These are phyloP conservation scores for Irpex sp. DNA, from an alignment of 1,284 basidiomycete genomes.

Conservation along the genomic window DNA sequence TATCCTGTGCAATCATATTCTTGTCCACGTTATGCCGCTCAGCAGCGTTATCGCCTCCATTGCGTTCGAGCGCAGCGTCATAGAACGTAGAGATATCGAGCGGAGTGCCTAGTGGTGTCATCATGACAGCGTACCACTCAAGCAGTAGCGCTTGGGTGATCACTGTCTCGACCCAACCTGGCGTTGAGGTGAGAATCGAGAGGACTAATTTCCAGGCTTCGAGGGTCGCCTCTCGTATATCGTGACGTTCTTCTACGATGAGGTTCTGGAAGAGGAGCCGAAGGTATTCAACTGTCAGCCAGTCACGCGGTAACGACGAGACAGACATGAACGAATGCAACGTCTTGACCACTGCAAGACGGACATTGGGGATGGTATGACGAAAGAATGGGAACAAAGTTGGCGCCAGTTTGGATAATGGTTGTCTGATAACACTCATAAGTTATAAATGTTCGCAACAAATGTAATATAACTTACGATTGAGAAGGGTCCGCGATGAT, in stretches of 20 bases:
- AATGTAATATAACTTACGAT: slow-evolving; percentile 48
- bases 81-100: slow-evolving; percentile 78
- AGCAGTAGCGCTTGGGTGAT: slow-evolving; percentile 54
- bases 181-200: slow-evolving; percentile 42
- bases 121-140: slow-evolving; percentile 86
- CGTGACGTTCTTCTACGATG: slow-evolving; percentile 85
- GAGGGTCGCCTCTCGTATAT: slow-evolving; percentile 82
- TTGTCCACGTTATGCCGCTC: slow-evolving; percentile 95
- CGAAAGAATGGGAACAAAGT: slow-evolving; percentile 96
- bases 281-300: slow-evolving; percentile 80
- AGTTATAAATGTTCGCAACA: slow-evolving; percentile 1
- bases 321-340: slow-evolving; percentile 85
- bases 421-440: slow-evolving; percentile 45
- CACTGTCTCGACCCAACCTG: slow-evolving; percentile 48
- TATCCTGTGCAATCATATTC: slow-evolving; percentile 90
- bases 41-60: slow-evolving; percentile 37
- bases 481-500: slow-evolving; percentile 65
- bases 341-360: slow-evolving; percentile 90
- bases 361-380: slow-evolving; percentile 93
- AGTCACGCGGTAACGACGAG: slow-evolving; percentile 71
- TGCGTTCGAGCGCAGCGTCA: slow-evolving; percentile 47
- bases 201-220: slow-evolving; percentile 78
- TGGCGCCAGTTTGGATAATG: slow-evolving; percentile 78
- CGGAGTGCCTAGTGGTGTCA: slow-evolving; percentile 87
- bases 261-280: slow-evolving; percentile 94